A percentile compares a stretch with the other conserved stretches of the same genome.
Evolutionary conservation across 2,329 filamentous ascomycete genomes (phyloP).

Genomic region (Botrytis aclada): DNA sequence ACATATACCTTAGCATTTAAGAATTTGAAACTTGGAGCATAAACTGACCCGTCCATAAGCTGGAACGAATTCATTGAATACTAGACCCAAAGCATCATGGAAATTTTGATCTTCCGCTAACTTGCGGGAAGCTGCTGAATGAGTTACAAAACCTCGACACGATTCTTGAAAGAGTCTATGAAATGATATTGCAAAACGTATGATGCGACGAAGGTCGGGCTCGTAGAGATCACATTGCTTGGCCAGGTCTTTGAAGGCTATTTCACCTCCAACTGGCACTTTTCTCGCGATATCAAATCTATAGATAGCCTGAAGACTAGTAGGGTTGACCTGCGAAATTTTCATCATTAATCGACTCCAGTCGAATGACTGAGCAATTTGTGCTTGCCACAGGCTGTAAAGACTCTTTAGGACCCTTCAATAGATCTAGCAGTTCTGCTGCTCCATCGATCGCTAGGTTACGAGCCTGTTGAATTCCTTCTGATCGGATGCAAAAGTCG

Average conservation of each 20-base stretch:
- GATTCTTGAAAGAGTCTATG: constrained; percentile 5
- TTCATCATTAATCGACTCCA: neutral
- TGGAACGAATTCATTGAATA: neutral
- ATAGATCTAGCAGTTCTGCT: neutral
- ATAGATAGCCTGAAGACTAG: constrained; percentile 9
- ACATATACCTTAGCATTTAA: neutral
- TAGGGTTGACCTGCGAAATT: neutral
- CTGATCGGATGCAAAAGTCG: neutral
- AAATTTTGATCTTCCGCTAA: neutral
- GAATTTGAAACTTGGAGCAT: neutral
- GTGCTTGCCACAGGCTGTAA: neutral
- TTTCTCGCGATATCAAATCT: neutral
- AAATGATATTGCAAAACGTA: constrained; percentile 9
- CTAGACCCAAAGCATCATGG: neutral
- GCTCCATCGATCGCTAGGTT: neutral
- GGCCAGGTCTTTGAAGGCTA: neutral
- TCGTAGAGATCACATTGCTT: neutral
- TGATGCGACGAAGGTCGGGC: neutral
- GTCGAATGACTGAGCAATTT: neutral
- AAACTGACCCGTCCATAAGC: neutral
- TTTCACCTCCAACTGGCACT: constrained; percentile 6
- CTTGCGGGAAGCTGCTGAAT: constrained; percentile 1
- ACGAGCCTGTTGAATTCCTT: neutral
- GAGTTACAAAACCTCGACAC: neutral
- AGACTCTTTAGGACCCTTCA: neutral